Base-by-base conservation (phyloP, 331 rosid species). In the Phaseolus coccineus region DNA sequence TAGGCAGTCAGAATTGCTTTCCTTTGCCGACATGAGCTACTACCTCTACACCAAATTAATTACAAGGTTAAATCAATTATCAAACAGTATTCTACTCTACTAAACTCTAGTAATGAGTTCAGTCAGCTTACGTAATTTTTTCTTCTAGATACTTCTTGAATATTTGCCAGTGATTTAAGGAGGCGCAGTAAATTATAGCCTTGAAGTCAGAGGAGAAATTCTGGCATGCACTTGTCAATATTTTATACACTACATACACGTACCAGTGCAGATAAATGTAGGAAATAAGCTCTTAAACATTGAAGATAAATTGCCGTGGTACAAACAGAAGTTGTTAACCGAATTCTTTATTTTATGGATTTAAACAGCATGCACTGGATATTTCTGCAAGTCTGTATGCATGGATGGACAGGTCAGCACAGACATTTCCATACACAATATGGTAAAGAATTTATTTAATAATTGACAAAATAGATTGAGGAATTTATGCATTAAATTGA, bases 1-100 rank as follows among this genome's bases (percentile, higher is more conserved):
- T 90, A 82, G 76, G 90, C 76, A 85, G 89, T 92, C 93, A 86
- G 84, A 87, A 77, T 79, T 88, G 89, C 83, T 85, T 69, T 78
- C 64, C 77, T 68, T 56, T 88, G 90, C 95, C 88, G 95, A 92
- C 97, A 88, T 80, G 87, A 84, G 62, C 88, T 84, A 71, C 87
- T 64, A 28, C 85, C 85, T 67, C 81, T 77, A 61, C 85, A 87
- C 86, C 82, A 85, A 81, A 80, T 87, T 82, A 76, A 87, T 76
- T 84, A 83, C 71, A 70, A 83, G 73, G 63, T 71, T 66, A 75
- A 79, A 64, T 68, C 82, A 81, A 76, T 35, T 78, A 73, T 71
- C 77, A 80, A 80, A 72, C 80, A 72, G 79, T 76, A 67, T 30
- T 72, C 79, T 77, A 84, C 73, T 73, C 81, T 72, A 37, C 51